Evolutionary conservation across 768 basidiomycete genomes (phyloP).

Genomic region (Suillus sp.): DNA sequence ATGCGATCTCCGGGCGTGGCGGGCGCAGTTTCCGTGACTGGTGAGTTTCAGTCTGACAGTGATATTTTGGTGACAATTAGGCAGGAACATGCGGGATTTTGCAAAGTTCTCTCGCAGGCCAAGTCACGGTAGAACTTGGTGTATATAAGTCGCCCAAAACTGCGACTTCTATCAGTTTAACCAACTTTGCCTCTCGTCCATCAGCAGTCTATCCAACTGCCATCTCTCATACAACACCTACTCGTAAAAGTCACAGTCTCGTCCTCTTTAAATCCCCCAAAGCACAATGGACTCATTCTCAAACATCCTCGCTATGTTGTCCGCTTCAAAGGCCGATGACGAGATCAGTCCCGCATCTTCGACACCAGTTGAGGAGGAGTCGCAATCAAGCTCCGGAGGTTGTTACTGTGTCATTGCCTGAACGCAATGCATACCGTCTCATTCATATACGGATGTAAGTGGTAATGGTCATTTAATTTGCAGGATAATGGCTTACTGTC

Average conservation of each 20-base stretch:
- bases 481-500: not conserved
- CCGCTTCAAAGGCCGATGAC: not conserved
- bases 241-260: not conserved
- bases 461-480: not conserved
- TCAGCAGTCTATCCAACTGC: not conserved
- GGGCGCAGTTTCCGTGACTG: not conserved
- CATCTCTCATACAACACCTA: not conserved
- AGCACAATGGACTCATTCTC: slow-evolving; percentile 6
- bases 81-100: not conserved
- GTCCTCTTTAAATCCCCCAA: not conserved
- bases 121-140: not conserved
- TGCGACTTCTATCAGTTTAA: not conserved
- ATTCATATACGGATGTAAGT: not conserved
- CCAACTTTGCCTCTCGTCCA: not conserved
- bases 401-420: slow-evolving; percentile 2
- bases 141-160: not conserved
- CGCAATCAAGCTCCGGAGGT: not conserved
- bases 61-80: not conserved
- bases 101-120: not conserved
- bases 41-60: not conserved
- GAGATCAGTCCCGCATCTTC: not conserved
- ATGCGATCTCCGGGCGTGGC: not conserved
- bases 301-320: not conserved
- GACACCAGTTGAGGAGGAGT: slow-evolving; percentile 3
- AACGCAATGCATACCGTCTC: not conserved